Conservation (phyloP, 2,329 filamentous ascomycete species). For the Calonectria naviculata region DNA sequence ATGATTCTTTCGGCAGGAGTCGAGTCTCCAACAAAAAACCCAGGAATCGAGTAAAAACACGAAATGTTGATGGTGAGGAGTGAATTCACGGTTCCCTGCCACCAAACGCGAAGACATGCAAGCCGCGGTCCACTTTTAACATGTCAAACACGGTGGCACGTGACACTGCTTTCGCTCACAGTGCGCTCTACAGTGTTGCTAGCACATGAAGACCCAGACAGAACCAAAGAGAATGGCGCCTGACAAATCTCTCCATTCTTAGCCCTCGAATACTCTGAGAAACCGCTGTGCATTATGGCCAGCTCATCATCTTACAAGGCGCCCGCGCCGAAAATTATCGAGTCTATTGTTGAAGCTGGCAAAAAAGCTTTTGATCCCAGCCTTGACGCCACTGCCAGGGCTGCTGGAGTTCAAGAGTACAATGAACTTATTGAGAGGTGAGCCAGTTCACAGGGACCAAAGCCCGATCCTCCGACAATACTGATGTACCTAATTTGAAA, state of each 20-base stretch:
- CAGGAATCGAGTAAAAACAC: constrained; percentile 28
- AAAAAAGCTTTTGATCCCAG: constrained; percentile 62
- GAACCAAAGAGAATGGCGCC: constrained; percentile 25
- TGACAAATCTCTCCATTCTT: constrained; percentile 28
- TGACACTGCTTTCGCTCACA: constrained; percentile 32
- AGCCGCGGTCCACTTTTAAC: constrained; percentile 20
- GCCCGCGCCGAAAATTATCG: constrained; percentile 44
- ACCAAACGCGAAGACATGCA: constrained; percentile 17
- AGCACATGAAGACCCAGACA: constrained; percentile 35
- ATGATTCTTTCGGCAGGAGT: constrained; percentile 8
- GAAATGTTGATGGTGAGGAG: constrained; percentile 26
- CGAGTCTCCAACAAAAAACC: constrained; percentile 32
- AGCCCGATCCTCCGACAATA: not conserved
- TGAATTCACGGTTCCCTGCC: not conserved
- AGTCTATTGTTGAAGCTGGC: constrained; percentile 52
- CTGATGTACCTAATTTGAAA: constrained; percentile 31
- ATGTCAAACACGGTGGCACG: constrained; percentile 36
- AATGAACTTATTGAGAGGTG: constrained; percentile 62
- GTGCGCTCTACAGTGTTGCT: constrained; percentile 27
- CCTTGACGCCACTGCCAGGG: constrained; percentile 44
- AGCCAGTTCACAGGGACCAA: constrained; percentile 16
- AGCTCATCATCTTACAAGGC: constrained; percentile 33
- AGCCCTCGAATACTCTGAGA: constrained; percentile 9
- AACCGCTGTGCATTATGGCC: constrained; percentile 37
- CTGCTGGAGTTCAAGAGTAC: constrained; percentile 53